Evolutionary conservation across 441 rosid genomes (phyloP).

Genomic region (Adansonia gregorii): DNA sequence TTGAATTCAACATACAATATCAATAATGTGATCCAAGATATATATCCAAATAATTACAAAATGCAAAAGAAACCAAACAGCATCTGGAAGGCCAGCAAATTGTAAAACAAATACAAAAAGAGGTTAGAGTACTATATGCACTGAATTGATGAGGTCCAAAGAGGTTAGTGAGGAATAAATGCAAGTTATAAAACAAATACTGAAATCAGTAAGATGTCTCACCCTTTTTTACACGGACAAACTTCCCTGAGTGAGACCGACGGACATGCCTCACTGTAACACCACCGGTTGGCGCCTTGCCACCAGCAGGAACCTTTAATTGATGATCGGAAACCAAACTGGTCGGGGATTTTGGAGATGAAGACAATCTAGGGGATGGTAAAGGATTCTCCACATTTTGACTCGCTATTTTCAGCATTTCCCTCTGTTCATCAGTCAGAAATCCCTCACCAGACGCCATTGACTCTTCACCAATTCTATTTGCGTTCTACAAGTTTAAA

Average conservation of each 20-base stretch:
- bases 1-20: background rate
- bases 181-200: background rate
- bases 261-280: constrained; percentile 76
- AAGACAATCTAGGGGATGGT: constrained; percentile 65
- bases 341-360: constrained; percentile 75
- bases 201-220: background rate
- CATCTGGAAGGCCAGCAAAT: background rate
- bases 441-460: constrained; percentile 85
- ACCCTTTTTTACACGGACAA: constrained; percentile 87
- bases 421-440: constrained; percentile 86
- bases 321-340: constrained; percentile 62
- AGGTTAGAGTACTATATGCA: background rate
- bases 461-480: constrained; percentile 28
- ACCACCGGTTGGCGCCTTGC: constrained; percentile 69
- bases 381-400: constrained; percentile 55
- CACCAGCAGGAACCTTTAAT: constrained; percentile 59
- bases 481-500: constrained; percentile 10
- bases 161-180: background rate
- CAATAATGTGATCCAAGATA: background rate
- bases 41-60: background rate
- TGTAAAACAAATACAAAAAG: background rate
- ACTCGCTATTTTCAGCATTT: constrained; percentile 73
- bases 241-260: constrained; percentile 86
- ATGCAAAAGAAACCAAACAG: background rate
- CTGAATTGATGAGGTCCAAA: background rate